These are phyloP conservation scores for Exophiala sp. DNA, from an alignment of 2,329 filamentous ascomycete genomes.

Conservation along the genomic window DNA sequence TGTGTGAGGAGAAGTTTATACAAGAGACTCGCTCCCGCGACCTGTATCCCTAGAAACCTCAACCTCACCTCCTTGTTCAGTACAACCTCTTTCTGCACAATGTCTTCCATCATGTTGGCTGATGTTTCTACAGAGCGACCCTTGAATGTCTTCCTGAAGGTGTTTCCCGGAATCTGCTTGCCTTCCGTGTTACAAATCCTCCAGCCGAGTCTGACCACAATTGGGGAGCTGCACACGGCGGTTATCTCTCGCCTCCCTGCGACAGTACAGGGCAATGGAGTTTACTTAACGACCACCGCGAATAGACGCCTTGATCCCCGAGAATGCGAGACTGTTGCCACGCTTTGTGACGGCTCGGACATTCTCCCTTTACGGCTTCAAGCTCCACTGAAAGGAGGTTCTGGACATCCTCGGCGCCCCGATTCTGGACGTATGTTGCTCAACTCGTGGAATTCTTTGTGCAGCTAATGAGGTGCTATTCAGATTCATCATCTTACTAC, in stretches of 20 bases:
- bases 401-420: not conserved
- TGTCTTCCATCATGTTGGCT: no score
- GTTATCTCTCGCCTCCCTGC: not conserved
- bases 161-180: not conserved
- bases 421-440: no score
- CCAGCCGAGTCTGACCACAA: not conserved
- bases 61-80: no score
- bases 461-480: no score
- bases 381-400: not conserved
- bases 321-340: not conserved
- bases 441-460: no score
- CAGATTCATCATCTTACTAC: no score
- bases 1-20: no score
- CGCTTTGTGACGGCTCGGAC: not conserved
- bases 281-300: not conserved
- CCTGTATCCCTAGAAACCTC: no score
- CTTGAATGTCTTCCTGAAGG: not conserved
- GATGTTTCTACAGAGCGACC: no score
- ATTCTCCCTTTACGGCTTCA: not conserved
- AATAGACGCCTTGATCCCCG: not conserved
- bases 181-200: not conserved
- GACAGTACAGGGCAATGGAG: not conserved
- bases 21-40: no score
- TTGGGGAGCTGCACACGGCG: not conserved
- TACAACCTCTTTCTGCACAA: no score